These are phyloP conservation scores for Stevia rebaudiana DNA, from an alignment of 140 eudicot genomes.

Conservation along the genomic window DNA sequence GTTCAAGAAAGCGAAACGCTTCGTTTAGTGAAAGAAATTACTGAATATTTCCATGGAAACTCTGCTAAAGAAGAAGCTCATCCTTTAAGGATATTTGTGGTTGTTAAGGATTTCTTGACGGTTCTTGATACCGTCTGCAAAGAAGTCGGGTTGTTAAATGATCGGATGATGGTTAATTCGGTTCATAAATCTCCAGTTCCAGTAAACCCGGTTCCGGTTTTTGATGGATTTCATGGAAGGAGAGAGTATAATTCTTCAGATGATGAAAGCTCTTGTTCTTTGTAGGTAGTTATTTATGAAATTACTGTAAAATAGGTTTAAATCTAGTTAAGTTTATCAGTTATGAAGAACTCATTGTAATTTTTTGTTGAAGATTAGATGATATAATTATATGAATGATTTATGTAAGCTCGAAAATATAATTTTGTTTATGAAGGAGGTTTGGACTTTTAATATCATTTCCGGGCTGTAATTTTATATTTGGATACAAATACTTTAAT, in stretches of 20 bases:
- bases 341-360: too few species aligned
- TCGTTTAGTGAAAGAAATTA: slow-evolving; percentile 69
- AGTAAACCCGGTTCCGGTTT: slow-evolving; percentile 41
- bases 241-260: slow-evolving; percentile 50
- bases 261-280: slow-evolving; percentile 53
- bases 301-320: slow-evolving; percentile 21
- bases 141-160: slow-evolving; percentile 70
- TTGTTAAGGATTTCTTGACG: slow-evolving; percentile 72
- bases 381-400: too few species aligned
- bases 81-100: slow-evolving; percentile 81
- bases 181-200: slow-evolving; percentile 62
- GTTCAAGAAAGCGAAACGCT: slow-evolving; percentile 71
- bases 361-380: too few species aligned
- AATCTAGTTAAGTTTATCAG: slow-evolving; percentile 12
- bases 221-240: slow-evolving; percentile 40
- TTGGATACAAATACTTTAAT: too few species aligned
- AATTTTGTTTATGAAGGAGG: too few species aligned
- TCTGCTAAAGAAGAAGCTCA: slow-evolving; percentile 90
- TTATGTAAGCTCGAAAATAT: too few species aligned
- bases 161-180: slow-evolving; percentile 44
- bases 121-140: slow-evolving; percentile 79
- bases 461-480: too few species aligned
- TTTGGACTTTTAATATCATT: too few species aligned
- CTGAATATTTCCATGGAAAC: slow-evolving; percentile 87
- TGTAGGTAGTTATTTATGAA: slow-evolving; percentile 26